Conservation (phyloP, 2,329 filamentous ascomycete genomes). For the Alternaria brassicae region DNA sequence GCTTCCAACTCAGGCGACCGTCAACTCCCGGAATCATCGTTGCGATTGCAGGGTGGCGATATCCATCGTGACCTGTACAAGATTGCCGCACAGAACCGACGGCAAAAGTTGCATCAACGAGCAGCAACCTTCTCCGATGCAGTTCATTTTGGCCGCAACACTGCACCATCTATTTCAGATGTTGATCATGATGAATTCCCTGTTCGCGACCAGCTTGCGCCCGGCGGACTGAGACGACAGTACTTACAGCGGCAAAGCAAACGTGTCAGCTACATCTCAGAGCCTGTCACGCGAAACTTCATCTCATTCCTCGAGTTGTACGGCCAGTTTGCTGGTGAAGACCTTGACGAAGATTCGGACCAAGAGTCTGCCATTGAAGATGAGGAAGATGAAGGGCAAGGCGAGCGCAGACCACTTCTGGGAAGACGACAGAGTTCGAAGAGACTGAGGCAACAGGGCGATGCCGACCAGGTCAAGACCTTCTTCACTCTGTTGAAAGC, state of each 20-base stretch:
- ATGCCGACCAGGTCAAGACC: slow-evolving; percentile 73
- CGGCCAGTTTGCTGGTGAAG: slow-evolving; percentile 78
- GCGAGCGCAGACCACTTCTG: slow-evolving; percentile 69
- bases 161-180: slow-evolving; percentile 28
- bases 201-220: slow-evolving; percentile 56
- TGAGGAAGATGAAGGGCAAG: slow-evolving; percentile 55
- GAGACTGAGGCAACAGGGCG: slow-evolving; percentile 60
- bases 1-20: slow-evolving; percentile 32
- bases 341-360: slow-evolving; percentile 62
- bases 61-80: slow-evolving; percentile 81
- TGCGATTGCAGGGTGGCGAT: slow-evolving; percentile 76
- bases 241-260: slow-evolving; percentile 56
- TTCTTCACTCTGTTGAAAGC: slow-evolving; percentile 82
- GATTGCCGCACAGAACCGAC: slow-evolving; percentile 66
- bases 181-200: slow-evolving; percentile 49
- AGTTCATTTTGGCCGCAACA: slow-evolving; percentile 31
- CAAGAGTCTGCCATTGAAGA: slow-evolving; percentile 64
- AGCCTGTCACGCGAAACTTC: slow-evolving; percentile 72
- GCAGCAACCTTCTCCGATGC: slow-evolving; percentile 72
- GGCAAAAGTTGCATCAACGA: slow-evolving; percentile 58
- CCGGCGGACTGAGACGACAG: slow-evolving; percentile 63
- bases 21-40: slow-evolving; percentile 64
- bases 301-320: slow-evolving; percentile 79
- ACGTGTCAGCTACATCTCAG: slow-evolving; percentile 53
- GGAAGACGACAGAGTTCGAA: slow-evolving; percentile 61